Conservation (phyloP, 2,329 filamentous ascomycete genomes). For the Colletotrichum sp. region DNA sequence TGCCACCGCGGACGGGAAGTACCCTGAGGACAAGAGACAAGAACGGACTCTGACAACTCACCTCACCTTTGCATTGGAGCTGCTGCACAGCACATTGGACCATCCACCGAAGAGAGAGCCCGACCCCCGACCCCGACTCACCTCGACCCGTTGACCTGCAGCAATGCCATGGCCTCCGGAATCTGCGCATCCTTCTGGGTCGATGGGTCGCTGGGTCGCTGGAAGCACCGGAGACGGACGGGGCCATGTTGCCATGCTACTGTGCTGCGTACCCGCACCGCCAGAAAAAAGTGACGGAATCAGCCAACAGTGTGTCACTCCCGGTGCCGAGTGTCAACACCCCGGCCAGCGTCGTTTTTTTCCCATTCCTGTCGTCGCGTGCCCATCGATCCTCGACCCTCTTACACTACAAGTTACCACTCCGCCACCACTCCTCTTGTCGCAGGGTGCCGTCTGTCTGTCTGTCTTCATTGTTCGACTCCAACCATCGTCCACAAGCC, state of each 20-base stretch:
- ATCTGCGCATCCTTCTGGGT: neutral
- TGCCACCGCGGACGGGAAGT: neutral
- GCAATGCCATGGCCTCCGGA: neutral
- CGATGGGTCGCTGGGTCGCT: neutral
- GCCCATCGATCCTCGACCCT: neutral
- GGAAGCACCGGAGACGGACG: neutral
- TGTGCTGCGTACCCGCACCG: too few species aligned
- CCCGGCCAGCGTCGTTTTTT: neutral
- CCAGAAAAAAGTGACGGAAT: neutral
- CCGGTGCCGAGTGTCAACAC: neutral
- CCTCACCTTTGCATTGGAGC: neutral
- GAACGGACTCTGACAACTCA: neutral
- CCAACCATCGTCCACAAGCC: neutral
- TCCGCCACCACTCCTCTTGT: neutral
- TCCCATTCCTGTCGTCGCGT: neutral
- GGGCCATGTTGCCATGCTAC: neutral
- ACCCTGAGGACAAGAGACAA: neutral
- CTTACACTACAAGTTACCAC: neutral
- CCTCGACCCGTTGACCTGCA: neutral
- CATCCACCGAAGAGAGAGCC: neutral
- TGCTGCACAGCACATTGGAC: neutral
- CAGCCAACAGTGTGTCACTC: neutral
- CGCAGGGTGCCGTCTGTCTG: neutral
- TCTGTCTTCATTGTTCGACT: neutral
- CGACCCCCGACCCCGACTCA: neutral